A percentile compares a stretch with the other conserved stretches of the same genome.
Evolutionary conservation across 192 early-diverging fungal genomes (phyloP).

Genomic region (Mortierella alpina): DNA sequence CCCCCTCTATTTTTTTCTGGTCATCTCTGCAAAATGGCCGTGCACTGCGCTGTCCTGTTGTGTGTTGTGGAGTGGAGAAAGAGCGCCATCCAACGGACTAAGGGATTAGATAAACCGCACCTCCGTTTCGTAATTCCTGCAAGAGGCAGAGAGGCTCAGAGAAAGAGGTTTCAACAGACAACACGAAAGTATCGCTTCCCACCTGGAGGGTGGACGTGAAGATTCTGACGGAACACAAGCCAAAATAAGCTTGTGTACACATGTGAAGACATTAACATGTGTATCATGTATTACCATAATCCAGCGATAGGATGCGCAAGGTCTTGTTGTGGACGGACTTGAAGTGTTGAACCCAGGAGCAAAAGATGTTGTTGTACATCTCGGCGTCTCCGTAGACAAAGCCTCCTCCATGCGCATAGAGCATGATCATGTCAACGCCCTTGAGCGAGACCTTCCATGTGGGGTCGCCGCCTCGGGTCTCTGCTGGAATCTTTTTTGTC

Average conservation of each 20-base stretch:
- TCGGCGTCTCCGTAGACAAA: constrained; percentile 54
- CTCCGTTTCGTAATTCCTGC: neutral
- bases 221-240: too few species aligned
- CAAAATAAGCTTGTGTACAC: too few species aligned
- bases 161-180: neutral
- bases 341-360: constrained; percentile 51
- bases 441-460: constrained; percentile 51
- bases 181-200: neutral
- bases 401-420: constrained; percentile 51
- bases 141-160: neutral
- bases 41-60: neutral
- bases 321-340: constrained; percentile 50
- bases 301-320: constrained; percentile 39
- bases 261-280: too few species aligned
- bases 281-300: constrained; percentile 28
- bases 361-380: constrained; percentile 57
- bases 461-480: constrained; percentile 42
- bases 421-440: constrained; percentile 45
- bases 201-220: neutral
- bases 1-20: neutral
- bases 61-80: neutral
- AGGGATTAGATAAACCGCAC: too few species aligned
- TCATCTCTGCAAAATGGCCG: neutral
- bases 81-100: neutral
- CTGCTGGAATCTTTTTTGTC: constrained; percentile 49